Base-by-base conservation (phyloP, 2,329 filamentous ascomycete genomes). In the Pseudogymnoascus sp. region DNA sequence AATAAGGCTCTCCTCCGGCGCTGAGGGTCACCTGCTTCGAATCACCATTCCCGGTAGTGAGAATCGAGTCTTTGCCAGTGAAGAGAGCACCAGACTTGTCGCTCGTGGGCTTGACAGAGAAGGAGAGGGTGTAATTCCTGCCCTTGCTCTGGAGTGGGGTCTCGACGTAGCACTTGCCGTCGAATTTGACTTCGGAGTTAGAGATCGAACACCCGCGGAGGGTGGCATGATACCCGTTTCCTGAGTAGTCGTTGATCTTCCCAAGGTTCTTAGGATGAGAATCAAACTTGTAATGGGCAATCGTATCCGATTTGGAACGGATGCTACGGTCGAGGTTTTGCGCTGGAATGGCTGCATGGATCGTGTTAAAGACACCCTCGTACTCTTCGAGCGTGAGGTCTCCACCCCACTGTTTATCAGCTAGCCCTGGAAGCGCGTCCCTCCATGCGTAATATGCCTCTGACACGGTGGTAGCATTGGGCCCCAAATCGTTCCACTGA, bases 401-500 rank as follows among this genome's bases (percentile, higher is more conserved):
- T 0, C 82, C 81, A 12, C 79, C 77, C 81, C 82, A 84, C 64
- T 82, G 78, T 67, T 82, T 82, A 63, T 83, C 79, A 0, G 75
- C 81, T 12, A 84, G 72, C 0, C 80, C 78, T 0, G 82, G 79
- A 16, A 84, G 77, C 0, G 79, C 79, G n/a, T 79, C 72, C 2
- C 78, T 74, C 71, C 81, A 79, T 1, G 80, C 75, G 65, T 82
- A 82, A 65, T 81, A 84, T 0, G 79, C 76, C 68, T 84, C 82
- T 1, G 79, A 76, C 63, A 80, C 80, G 0, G 79, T 79, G 0
- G 78, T 78, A 2, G 81, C 78, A 65, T 83, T 82, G 0, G 78
- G 73, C 1, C 82, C 82, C 60, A 79, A 82, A 65, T 84, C 82
- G 63, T 83, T 84, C 82, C 82, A 84, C 4, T 81, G 70, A 1